A percentile compares a stretch with the other conserved stretches of the same genome.
Evolutionary conservation across 306 rosid genomes (phyloP).

Genomic region (Astragalus glycyphyllos): DNA sequence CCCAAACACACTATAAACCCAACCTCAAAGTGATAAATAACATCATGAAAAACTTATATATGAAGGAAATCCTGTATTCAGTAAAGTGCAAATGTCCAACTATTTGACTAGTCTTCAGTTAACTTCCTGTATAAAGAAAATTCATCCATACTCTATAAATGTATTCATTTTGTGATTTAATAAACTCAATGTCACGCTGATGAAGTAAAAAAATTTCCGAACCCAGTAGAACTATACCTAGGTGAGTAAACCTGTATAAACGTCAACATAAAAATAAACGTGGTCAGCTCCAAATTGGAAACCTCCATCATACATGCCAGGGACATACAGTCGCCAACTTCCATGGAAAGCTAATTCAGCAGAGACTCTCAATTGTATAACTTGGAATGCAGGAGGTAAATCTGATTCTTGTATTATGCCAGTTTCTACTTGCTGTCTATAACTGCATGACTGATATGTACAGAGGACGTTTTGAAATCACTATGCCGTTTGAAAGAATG

Average conservation of each 20-base stretch:
- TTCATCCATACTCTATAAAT: constrained; percentile 18
- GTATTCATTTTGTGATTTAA: constrained; percentile 32
- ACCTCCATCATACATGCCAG: constrained; percentile 39
- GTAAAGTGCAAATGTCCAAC: constrained; percentile 10
- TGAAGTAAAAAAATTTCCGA: constrained; percentile 23
- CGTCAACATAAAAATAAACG: constrained; percentile 27
- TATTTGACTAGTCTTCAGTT: constrained; percentile 29
- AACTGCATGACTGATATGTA: constrained; percentile 50
- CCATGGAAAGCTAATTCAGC: constrained; percentile 34
- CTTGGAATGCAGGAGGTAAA: constrained; percentile 43
- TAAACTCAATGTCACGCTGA: constrained; percentile 31
- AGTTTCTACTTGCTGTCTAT: constrained; percentile 44
- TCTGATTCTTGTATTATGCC: constrained; percentile 35
- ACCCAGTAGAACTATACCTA: constrained; percentile 25
- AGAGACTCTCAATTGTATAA: constrained; percentile 40
- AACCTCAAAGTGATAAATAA: constrained; percentile 2
- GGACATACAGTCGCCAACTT: constrained; percentile 36
- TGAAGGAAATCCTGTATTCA: constrained; percentile 15
- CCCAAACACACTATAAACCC: not conserved
- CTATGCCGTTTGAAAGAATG: constrained; percentile 38
- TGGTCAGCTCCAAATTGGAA: constrained; percentile 41
- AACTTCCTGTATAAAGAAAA: constrained; percentile 2
- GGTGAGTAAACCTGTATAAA: constrained; percentile 32
- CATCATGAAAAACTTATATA: constrained; percentile 1
- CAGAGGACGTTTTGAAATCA: constrained; percentile 45